Evolutionary conservation across 495 filamentous ascomycete species (phyloP).

Genomic region (Tuber microsphaerosporum): DNA sequence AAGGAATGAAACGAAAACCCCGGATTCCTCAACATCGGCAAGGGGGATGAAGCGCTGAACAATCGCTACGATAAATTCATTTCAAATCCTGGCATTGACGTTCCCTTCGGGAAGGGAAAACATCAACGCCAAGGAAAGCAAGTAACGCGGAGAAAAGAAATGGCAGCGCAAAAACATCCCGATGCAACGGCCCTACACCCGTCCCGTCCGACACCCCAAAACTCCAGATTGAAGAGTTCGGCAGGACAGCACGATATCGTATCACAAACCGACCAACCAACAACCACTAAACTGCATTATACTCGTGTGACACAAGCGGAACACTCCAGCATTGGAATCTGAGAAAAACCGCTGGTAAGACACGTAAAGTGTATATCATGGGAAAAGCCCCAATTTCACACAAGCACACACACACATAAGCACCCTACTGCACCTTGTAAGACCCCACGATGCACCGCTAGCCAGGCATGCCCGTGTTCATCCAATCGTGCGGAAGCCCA

Average conservation of each 20-base stretch:
- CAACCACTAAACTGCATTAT: neutral
- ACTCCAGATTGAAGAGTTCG: neutral
- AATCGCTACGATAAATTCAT: neutral
- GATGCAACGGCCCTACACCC: slow-evolving; percentile 1
- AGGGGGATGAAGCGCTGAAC: neutral
- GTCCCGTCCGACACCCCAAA: neutral
- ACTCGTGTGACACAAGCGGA: neutral
- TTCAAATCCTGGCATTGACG: neutral
- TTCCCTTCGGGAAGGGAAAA: neutral
- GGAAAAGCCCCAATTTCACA: neutral
- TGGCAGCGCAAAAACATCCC: neutral
- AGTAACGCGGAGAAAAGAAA: neutral
- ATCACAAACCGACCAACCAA: neutral
- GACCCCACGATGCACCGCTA: neutral
- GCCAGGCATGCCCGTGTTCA: neutral
- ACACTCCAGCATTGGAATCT: neutral
- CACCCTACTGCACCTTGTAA: neutral
- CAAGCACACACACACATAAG: neutral
- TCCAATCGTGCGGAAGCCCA: neutral
- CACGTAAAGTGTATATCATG: neutral
- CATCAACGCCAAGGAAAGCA: neutral
- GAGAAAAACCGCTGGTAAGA: neutral
- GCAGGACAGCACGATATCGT: neutral
- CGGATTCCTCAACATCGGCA: neutral
- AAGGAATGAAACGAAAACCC: neutral